Conservation (phyloP, 805 yeast species). For the Metahyphopichia silvanorum region DNA sequence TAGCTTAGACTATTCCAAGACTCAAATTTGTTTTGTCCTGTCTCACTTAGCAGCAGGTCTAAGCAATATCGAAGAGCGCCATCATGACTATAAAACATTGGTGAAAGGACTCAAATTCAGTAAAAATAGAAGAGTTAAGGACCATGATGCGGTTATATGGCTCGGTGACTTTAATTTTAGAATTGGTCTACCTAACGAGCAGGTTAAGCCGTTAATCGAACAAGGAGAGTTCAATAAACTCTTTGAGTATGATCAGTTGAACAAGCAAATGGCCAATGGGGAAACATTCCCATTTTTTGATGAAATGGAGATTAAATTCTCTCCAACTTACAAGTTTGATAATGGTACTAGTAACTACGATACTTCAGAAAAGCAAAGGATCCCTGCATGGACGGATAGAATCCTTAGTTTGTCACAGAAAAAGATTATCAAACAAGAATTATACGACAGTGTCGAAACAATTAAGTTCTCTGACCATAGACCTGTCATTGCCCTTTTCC, state of each 20-base stretch:
- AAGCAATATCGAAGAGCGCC: conserved; percentile 76
- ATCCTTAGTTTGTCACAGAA: conserved; percentile 61
- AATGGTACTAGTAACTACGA: conserved; percentile 81
- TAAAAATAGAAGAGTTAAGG: conserved; percentile 45
- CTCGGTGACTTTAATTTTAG: conserved; percentile 93
- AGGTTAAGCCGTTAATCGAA: conserved; percentile 57
- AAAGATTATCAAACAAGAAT: conserved; percentile 51
- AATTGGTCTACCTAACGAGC: conserved; percentile 66
- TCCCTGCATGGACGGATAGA: conserved; percentile 98
- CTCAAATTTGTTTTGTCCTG: conserved; percentile 73
- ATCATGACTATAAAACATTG: conserved; percentile 79
- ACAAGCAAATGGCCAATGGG: conserved; percentile 64
- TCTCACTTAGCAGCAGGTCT: conserved; percentile 95
- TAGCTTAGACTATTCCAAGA: conserved; percentile 60
- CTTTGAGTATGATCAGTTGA: conserved; percentile 74
- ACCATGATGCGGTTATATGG: conserved; percentile 90
- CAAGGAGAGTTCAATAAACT: conserved; percentile 46
- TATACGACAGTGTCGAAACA: conserved; percentile 56
- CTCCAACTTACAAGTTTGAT: conserved; percentile 94
- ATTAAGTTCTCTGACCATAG: conserved; percentile 82
- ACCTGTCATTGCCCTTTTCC: conserved; percentile 77
- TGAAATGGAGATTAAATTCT: conserved; percentile 75
- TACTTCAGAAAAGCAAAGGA: conserved; percentile 84
- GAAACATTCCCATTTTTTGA: conserved; percentile 78
- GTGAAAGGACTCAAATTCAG: conserved; percentile 65